These are phyloP conservation scores for Kwoniella europaea DNA, from an alignment of 768 basidiomycete genomes.

Conservation along the genomic window DNA sequence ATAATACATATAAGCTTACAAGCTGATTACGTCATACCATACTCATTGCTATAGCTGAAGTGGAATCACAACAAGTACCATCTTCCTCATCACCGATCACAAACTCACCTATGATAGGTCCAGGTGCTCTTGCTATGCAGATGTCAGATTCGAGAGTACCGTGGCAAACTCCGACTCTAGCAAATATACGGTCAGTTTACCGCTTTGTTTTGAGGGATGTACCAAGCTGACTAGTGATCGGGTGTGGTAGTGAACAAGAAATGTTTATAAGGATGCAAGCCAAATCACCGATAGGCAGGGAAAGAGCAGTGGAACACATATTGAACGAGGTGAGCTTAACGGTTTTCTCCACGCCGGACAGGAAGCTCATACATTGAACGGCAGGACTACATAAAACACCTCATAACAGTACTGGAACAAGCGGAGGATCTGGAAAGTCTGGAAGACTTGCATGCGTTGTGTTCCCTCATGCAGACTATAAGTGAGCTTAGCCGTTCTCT, in stretches of 20 bases:
- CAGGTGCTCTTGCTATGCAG: slow-evolving; percentile 5
- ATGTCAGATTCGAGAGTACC: slow-evolving; percentile 19
- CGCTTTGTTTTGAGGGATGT: background rate
- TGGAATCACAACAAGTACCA: slow-evolving; percentile 29
- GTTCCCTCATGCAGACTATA: slow-evolving; percentile 91
- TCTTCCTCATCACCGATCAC: slow-evolving; percentile 43
- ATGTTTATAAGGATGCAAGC: slow-evolving; percentile 61
- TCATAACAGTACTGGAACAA: slow-evolving; percentile 80
- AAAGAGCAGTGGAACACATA: slow-evolving; percentile 87
- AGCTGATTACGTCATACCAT: background rate
- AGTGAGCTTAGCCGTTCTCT: too few species aligned
- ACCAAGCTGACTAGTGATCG: slow-evolving; percentile 8
- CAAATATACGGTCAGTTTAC: slow-evolving; percentile 47
- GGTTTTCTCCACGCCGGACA: background rate
- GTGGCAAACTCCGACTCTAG: slow-evolving; percentile 46
- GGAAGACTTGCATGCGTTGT: slow-evolving; percentile 86
- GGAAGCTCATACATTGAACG: background rate
- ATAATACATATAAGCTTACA: too few species aligned
- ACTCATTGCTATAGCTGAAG: slow-evolving; percentile 23
- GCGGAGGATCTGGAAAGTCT: slow-evolving; percentile 93
- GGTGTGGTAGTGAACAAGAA: slow-evolving; percentile 42
- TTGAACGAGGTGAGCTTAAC: slow-evolving; percentile 57
- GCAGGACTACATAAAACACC: slow-evolving; percentile 83
- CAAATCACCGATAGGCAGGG: slow-evolving; percentile 74
- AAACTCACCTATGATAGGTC: slow-evolving; percentile 38